phyloP scores from a whole-genome alignment of 257 asterid species.

The Capsicum rhomboideum region DNA sequence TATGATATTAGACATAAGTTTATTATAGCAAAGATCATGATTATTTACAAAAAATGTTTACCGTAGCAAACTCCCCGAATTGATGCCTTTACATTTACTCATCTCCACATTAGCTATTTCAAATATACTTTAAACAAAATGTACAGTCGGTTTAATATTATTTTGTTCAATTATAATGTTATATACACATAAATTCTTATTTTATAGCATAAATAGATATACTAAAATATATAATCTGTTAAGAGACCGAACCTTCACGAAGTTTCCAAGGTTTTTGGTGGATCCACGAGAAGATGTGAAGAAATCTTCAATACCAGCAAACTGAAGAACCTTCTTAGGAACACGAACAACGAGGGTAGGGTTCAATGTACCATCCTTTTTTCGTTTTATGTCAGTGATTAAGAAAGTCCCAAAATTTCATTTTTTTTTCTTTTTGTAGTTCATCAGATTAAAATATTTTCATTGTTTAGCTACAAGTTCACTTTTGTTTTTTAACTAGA shows the following conservation, averaged over 20 bases:
- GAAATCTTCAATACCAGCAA: slow-evolving; percentile 86
- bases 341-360: slow-evolving; percentile 64
- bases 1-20: no score
- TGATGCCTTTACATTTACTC: background rate
- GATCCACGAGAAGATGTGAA: slow-evolving; percentile 86
- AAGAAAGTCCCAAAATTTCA: background rate
- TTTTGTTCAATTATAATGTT: no score
- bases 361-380: background rate
- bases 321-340: slow-evolving; percentile 83
- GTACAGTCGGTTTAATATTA: background rate
- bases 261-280: slow-evolving; percentile 84
- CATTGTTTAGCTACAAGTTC: background rate
- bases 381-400: background rate
- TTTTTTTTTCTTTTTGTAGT: background rate
- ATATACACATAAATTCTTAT: background rate
- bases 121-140: background rate
- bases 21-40: no score
- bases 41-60: background rate
- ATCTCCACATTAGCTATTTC: background rate
- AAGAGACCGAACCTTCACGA: slow-evolving; percentile 49
- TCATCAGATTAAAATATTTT: background rate
- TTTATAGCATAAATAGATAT: background rate
- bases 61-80: background rate
- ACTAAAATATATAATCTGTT: background rate
- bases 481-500: background rate